Percentiles rank a stretch among this genome's conserved stretches.
phyloP scores from a whole-genome alignment of 768 basidiomycete species.

The Tricholoma sp. region DNA sequence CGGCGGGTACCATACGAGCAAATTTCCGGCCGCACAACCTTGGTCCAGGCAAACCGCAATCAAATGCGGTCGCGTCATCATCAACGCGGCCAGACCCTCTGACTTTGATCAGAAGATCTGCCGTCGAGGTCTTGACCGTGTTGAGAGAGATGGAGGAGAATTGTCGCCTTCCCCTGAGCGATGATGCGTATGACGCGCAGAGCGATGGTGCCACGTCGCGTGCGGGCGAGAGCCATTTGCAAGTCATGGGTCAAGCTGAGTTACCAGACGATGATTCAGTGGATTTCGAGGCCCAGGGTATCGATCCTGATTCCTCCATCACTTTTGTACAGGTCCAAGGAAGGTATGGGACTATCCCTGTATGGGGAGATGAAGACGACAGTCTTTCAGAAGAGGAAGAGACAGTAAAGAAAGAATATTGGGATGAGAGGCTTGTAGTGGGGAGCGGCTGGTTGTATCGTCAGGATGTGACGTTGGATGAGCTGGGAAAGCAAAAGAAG shows the following conservation, averaged over 20 bases:
- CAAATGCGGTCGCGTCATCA: slow-evolving; percentile 24
- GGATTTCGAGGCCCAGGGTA: slow-evolving; percentile 21
- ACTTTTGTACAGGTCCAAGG: slow-evolving; percentile 71
- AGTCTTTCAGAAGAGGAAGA: slow-evolving; percentile 35
- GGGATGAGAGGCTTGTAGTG: slow-evolving; percentile 79
- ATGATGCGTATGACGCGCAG: slow-evolving; percentile 80
- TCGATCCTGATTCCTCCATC: slow-evolving; percentile 59
- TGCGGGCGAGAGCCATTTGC: slow-evolving; percentile 32
- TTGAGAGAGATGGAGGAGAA: slow-evolving; percentile 79
- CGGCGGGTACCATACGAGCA: slow-evolving; percentile 45
- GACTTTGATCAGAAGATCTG: slow-evolving; percentile 65
- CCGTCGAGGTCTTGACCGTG: slow-evolving; percentile 77
- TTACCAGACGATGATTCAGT: slow-evolving; percentile 31
- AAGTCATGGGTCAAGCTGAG: slow-evolving; percentile 41
- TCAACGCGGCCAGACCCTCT: slow-evolving; percentile 50
- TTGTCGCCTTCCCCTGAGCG: slow-evolving; percentile 67
- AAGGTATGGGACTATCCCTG: slow-evolving; percentile 56
- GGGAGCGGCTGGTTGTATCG: slow-evolving; percentile 81
- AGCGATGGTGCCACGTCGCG: slow-evolving; percentile 55
- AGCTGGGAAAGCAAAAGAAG: slow-evolving; percentile 52
- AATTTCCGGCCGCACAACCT: slow-evolving; percentile 54
- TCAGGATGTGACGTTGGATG: slow-evolving; percentile 52
- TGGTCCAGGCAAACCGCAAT: slow-evolving; percentile 32
- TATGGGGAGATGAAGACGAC: slow-evolving; percentile 76
- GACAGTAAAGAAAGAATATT: slow-evolving; percentile 58